Base-by-base conservation (phyloP, 148 eudicot genomes). In the Chenopodium quinoa region DNA sequence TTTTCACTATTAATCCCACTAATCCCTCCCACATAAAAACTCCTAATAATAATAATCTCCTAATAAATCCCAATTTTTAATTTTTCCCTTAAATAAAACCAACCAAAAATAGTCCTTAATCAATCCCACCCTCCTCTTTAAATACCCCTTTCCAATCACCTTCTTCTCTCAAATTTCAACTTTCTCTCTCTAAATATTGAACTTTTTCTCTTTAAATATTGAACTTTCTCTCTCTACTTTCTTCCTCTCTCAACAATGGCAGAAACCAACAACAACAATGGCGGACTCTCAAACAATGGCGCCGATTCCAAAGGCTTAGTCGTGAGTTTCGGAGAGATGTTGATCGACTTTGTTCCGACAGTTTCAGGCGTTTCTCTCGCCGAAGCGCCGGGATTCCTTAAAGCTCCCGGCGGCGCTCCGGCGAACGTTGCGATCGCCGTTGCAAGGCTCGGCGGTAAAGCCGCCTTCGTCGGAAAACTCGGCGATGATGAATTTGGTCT, bases 361-460 rank as follows among this genome's bases (percentile, higher is more conserved):
- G 89, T 69, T 2, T 92, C 98, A 71, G 98, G 98, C 75, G 98
- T 94, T 6, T 92, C 98, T 1, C 79, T 94, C 44, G 91, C 98
- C 4, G 93, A 94, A 75, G 97, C 98, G 0, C 98, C 93, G 9
- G 98, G 97, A 0, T 94, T 94, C 73, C 80, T 94, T 12, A 94
- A 94, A 67, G 94, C 94, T 0, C 98, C 97, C 17, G 98, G 98
- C 12, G 98, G 98, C 1, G 98, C 98, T 0, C 98, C 98, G 31
- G 97, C 97, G 1, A 94, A 94, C 82, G 98, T 92, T 4, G 94
- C 98, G 67, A 94, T 94, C 56, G 98, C 98, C 25, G 86, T 94
- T 0, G 10, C 98, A 0, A 83, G 94, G 20, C 90, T 94, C 31
- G 94, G 92, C 17, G 98, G 97, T 0, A 85, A 77, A 71, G 81